Evolutionary conservation across 163 green algal genomes (phyloP), one percentile per base, ranked within the genome.

Genomic region (Coccomyxa subellipsoidea): DNA sequence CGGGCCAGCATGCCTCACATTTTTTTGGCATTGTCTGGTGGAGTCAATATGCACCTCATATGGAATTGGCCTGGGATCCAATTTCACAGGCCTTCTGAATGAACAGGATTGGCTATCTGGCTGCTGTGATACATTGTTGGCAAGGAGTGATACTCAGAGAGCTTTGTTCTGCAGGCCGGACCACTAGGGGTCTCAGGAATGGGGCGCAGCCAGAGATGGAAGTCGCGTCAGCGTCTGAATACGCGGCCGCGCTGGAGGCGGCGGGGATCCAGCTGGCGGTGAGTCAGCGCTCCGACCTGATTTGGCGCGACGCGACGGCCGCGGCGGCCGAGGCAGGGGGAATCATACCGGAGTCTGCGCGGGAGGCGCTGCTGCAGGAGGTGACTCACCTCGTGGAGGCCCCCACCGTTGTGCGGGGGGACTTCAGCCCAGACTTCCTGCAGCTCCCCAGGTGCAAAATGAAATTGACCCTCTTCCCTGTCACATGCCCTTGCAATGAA

Each of bases 341-440:
- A 29, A 9, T 32, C 25, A 78, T 96, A 0, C 90, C 88, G 25
- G 87, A 89, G 23, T 76, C 79, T 47, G 80, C 77, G 7, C 36
- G 75, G 6, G 79, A 72, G 27, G 89, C 91, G 53, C 80, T 94
- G 77, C 81, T 94, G 59, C 69, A 86, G 0, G 93, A 98, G 88
- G 95, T 99, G 40, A 87, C 91, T 29, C 93, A 98, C 89, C 91
- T 99, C 53, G 95, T 98, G 54, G 97, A 99, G 88, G 87, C 87
- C 1, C 97, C 97, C 21, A 94, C 87, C 0, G 83, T 95, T 18
- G 85, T 99, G 4, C 81, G 91, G 36, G 97, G 97, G 39, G 73
- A 32, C 35, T 99, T 98, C 78, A 90, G 95, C 78, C 73, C 86
- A 15, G 85, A 84, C 25, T 99, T 99, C 89, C 88, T 99, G 25